phyloP scores from a whole-genome alignment of 176 grass and related monocot genomes.

The Eleusine coracana region DNA sequence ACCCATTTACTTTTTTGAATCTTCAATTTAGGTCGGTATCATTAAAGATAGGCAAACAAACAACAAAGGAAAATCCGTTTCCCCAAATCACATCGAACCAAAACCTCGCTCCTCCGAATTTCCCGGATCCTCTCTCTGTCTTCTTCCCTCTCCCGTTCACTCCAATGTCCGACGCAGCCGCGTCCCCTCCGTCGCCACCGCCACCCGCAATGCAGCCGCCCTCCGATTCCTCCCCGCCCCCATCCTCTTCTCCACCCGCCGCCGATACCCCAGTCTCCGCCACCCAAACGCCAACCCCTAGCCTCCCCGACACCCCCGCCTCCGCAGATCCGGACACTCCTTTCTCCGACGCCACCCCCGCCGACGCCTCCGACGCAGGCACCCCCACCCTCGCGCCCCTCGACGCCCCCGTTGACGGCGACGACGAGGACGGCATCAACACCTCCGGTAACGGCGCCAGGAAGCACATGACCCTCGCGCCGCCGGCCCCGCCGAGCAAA shows the following conservation, averaged over 20 bases:
- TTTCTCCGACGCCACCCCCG: slow-evolving; percentile 33
- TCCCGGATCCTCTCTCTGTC: neutral
- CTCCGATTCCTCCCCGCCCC: slow-evolving; percentile 14
- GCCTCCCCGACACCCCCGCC: slow-evolving; percentile 47
- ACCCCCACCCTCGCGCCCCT: neutral
- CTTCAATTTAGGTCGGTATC: too few species aligned
- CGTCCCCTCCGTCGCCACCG: neutral
- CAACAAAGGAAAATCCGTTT: neutral
- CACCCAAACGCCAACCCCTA: slow-evolving; percentile 20
- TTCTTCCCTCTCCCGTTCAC: neutral
- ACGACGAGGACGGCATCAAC: slow-evolving; percentile 52
- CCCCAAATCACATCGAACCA: neutral
- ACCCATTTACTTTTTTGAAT: too few species aligned
- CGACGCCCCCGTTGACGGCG: slow-evolving; percentile 6
- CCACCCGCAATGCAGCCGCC: slow-evolving; percentile 1
- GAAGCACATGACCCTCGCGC: slow-evolving; percentile 48
- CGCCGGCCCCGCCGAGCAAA: slow-evolving; percentile 49
- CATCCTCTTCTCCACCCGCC: neutral
- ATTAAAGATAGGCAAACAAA: too few species aligned
- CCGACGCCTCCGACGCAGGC: slow-evolving; percentile 49
- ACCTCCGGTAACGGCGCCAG: slow-evolving; percentile 1
- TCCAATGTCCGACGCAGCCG: slow-evolving; percentile 14
- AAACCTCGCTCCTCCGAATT: neutral
- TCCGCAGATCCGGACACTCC: slow-evolving; percentile 43
- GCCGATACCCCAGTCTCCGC: slow-evolving; percentile 26